Evolutionary conservation across 2,329 filamentous ascomycete species (phyloP).

Genomic region (Mollisia scopiformis): DNA sequence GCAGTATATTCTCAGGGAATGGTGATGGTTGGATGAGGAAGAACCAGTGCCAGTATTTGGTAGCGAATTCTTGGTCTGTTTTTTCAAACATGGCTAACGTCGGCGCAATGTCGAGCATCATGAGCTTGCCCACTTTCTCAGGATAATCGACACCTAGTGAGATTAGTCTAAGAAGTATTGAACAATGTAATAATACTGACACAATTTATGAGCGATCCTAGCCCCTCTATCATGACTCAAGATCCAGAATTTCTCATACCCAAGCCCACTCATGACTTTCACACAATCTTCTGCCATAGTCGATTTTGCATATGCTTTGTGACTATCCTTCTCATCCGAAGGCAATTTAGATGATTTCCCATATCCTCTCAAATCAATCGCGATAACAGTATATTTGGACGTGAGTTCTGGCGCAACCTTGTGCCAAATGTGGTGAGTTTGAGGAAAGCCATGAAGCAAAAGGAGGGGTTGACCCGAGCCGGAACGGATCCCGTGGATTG

Average conservation of each 20-base stretch:
- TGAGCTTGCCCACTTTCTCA: constrained; percentile 36
- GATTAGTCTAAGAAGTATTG: neutral
- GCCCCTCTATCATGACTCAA: constrained; percentile 1
- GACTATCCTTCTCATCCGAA: constrained; percentile 8
- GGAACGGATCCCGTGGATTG: constrained; percentile 48
- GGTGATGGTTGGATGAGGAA: constrained; percentile 56
- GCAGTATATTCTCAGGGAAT: constrained; percentile 52
- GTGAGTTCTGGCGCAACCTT: constrained; percentile 44
- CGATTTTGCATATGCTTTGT: constrained; percentile 49
- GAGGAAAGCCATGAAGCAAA: constrained; percentile 55
- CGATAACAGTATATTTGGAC: constrained; percentile 45
- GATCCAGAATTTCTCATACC: constrained; percentile 33
- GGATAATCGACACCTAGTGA: constrained; percentile 43
- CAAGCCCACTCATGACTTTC: constrained; percentile 48
- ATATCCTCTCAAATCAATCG: constrained; percentile 55
- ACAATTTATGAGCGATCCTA: neutral
- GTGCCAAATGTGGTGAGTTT: constrained; percentile 57
- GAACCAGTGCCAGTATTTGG: constrained; percentile 61
- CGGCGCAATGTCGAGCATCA: constrained; percentile 57
- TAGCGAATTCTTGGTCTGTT: constrained; percentile 46
- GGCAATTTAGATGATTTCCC: constrained; percentile 51
- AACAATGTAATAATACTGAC: neutral
- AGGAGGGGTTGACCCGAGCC: constrained; percentile 44
- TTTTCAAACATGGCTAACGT: constrained; percentile 56
- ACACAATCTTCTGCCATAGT: constrained; percentile 52